Conservation (phyloP, 192 early-diverging fungal genomes). For the Allomyces javanicus region DNA sequence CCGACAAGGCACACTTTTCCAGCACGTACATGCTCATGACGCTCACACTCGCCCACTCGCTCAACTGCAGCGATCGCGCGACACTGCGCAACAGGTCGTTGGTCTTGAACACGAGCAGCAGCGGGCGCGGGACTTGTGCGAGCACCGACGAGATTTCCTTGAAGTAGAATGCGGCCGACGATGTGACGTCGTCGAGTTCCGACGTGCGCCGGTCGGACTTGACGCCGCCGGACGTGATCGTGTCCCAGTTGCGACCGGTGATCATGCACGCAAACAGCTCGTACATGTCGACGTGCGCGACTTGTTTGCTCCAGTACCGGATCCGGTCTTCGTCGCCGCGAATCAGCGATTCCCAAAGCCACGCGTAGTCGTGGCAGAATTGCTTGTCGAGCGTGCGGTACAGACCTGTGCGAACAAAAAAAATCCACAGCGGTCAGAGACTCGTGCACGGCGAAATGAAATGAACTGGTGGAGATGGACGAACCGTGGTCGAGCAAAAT, state of each 20-base stretch:
- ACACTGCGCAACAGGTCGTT: slow-evolving; percentile 68
- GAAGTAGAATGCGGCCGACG: slow-evolving; percentile 37
- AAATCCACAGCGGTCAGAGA: neutral
- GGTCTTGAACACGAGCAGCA: slow-evolving; percentile 75
- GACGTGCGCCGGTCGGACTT: slow-evolving; percentile 17
- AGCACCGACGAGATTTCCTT: slow-evolving; percentile 59
- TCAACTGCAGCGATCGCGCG: slow-evolving; percentile 3
- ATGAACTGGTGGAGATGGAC: no score
- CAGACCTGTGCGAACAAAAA: slow-evolving; percentile 46
- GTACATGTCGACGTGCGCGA: slow-evolving; percentile 63
- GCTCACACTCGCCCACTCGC: neutral
- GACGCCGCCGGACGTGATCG: slow-evolving; percentile 6
- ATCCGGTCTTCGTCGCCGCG: slow-evolving; percentile 54
- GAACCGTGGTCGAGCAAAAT: slow-evolving; percentile 39
- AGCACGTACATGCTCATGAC: neutral
- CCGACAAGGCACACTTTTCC: neutral
- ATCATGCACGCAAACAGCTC: slow-evolving; percentile 69
- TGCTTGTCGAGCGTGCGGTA: slow-evolving; percentile 53
- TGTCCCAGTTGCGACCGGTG: slow-evolving; percentile 28
- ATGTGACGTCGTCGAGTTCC: slow-evolving; percentile 32
- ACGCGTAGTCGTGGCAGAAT: slow-evolving; percentile 66
- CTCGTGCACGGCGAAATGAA: neutral
- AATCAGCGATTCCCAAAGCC: slow-evolving; percentile 71
- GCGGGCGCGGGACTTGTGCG: slow-evolving; percentile 61
- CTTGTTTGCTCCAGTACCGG: slow-evolving; percentile 32